These are phyloP conservation scores for Astragalus glycyphyllos DNA, from an alignment of 306 rosid genomes.

Conservation along the genomic window DNA sequence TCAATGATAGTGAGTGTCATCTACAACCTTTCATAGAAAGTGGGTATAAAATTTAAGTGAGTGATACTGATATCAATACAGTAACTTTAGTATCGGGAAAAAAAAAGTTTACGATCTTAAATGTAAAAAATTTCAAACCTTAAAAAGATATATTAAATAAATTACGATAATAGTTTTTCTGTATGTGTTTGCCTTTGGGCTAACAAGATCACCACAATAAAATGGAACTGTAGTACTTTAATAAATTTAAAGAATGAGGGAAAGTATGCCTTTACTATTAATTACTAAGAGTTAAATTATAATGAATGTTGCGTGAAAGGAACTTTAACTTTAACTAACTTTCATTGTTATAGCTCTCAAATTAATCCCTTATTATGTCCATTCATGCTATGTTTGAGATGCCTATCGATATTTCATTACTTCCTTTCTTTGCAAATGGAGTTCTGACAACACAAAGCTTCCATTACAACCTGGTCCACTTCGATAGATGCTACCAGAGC, in stretches of 20 bases:
- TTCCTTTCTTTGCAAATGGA: slow-evolving; percentile 40
- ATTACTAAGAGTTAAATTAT: neutral
- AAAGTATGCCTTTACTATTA: neutral
- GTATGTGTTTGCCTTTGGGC: slow-evolving; percentile 4
- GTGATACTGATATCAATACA: too few species aligned
- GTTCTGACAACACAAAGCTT: slow-evolving; percentile 43
- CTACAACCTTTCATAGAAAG: too few species aligned
- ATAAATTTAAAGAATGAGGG: neutral
- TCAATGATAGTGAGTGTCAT: too few species aligned
- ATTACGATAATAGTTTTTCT: neutral
- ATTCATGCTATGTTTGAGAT: slow-evolving; percentile 15
- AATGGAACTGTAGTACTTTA: neutral
- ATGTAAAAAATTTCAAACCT: too few species aligned
- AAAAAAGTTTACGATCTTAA: neutral
- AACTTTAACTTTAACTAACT: slow-evolving; percentile 32
- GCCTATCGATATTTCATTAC: slow-evolving; percentile 12
- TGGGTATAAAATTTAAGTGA: too few species aligned
- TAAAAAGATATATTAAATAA: neutral
- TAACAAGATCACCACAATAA: slow-evolving; percentile 5
- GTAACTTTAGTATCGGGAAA: too few species aligned
- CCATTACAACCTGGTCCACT: slow-evolving; percentile 43
- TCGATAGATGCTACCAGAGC: slow-evolving; percentile 39
- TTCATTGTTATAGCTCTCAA: neutral
- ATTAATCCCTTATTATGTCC: neutral
- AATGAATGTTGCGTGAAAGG: neutral